These are phyloP conservation scores for Beauveria sp. DNA, from an alignment of 2,329 filamentous ascomycete genomes.

Conservation along the genomic window DNA sequence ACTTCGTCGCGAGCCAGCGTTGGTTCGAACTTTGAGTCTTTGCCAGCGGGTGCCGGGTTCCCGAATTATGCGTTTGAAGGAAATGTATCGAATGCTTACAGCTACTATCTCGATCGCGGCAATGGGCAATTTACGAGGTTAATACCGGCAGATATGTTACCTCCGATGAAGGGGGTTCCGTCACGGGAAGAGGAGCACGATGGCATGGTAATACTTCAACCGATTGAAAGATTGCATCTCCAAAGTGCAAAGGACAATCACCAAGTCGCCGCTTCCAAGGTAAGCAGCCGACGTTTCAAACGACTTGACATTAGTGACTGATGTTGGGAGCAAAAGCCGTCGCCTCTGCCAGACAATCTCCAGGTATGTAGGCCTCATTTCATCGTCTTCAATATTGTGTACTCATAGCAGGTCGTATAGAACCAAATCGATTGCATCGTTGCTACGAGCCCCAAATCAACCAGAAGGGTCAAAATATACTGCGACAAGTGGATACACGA, in stretches of 20 bases:
- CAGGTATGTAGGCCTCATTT: background rate
- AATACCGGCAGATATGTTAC: conserved; percentile 47
- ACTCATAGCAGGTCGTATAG: conserved; percentile 17
- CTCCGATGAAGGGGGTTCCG: conserved; percentile 35
- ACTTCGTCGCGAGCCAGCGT: conserved; percentile 1
- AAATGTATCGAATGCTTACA: conserved; percentile 22
- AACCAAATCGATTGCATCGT: conserved; percentile 28
- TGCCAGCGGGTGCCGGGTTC: background rate
- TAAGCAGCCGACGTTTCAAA: conserved; percentile 21
- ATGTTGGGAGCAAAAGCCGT: background rate
- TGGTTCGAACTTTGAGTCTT: background rate
- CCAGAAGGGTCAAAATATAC: conserved; percentile 58
- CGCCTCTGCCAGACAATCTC: background rate
- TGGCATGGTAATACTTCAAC: conserved; percentile 41
- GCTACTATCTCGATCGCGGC: conserved; percentile 46
- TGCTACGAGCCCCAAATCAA: conserved; percentile 25
- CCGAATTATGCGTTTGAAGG: background rate
- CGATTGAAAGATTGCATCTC: conserved; percentile 29
- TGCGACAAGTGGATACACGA: conserved; percentile 88
- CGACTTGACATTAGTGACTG: background rate
- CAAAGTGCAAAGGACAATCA: conserved; percentile 31
- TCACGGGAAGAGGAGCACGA: conserved; percentile 27
- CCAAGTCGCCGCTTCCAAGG: conserved; percentile 29
- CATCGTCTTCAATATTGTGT: background rate
- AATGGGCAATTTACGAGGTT: conserved; percentile 47